Evolutionary conservation across 257 asterid species (phyloP).

Genomic region (Petunia axillaris): DNA sequence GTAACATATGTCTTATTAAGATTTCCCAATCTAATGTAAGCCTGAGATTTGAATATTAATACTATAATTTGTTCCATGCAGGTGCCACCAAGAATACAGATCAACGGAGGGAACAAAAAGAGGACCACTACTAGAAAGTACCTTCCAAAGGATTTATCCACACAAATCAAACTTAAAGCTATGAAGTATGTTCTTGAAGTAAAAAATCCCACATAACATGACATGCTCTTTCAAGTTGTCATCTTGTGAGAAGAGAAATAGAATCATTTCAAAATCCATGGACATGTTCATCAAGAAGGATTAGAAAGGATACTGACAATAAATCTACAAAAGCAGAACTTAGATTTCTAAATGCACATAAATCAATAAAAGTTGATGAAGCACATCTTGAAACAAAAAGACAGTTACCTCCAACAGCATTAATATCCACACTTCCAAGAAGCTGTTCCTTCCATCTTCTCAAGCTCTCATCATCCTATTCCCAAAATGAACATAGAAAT

Average conservation of each 20-base stretch:
- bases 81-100: background rate
- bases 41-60: background rate
- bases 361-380: background rate
- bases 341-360: background rate
- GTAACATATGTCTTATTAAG: background rate
- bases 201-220: background rate
- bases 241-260: background rate
- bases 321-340: background rate
- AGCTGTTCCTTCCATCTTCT: conserved; percentile 99
- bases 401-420: conserved; percentile 78
- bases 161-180: background rate
- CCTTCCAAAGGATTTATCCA: background rate
- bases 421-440: conserved; percentile 84
- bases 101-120: background rate
- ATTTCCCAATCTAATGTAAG: background rate
- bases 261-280: background rate
- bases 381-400: conserved; percentile 1
- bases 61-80: background rate
- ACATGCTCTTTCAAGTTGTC: background rate
- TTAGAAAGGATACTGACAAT: background rate
- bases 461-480: conserved; percentile 93
- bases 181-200: background rate
- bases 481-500: conserved; percentile 25
- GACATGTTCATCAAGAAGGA: background rate
- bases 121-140: background rate